Percentiles rank a stretch among this genome's conserved stretches.
phyloP scores from a whole-genome alignment of 352 stramenopile genomes.

The Globisporangium spinosum region DNA sequence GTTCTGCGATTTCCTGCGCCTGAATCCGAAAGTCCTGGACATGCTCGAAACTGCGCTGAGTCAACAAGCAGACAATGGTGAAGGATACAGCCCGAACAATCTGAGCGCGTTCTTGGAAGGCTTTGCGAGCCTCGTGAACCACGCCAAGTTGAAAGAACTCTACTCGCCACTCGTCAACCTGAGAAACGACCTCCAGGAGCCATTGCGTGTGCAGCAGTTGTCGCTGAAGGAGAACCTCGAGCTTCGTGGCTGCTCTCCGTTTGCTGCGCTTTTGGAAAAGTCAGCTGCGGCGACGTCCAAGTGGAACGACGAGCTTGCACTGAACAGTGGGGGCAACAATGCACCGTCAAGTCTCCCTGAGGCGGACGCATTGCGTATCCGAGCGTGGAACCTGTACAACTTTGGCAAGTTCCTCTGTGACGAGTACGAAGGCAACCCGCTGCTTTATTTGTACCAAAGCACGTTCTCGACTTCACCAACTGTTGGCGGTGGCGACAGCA shows the following conservation, averaged over 20 bases:
- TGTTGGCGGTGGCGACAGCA: neutral
- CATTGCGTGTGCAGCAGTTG: constrained; percentile 36
- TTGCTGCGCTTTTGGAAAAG: constrained; percentile 30
- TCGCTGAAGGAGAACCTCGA: constrained; percentile 74
- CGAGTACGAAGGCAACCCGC: constrained; percentile 54
- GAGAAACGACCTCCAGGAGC: constrained; percentile 22
- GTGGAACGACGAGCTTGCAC: constrained; percentile 26
- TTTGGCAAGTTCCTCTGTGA: constrained; percentile 59
- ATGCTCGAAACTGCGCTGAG: constrained; percentile 30
- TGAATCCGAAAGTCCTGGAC: constrained; percentile 46
- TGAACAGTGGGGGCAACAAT: constrained; percentile 11
- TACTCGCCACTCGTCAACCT: constrained; percentile 30
- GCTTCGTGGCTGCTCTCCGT: constrained; percentile 59
- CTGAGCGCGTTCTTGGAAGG: constrained; percentile 39
- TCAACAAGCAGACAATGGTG: constrained; percentile 8
- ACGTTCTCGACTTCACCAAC: constrained; percentile 31
- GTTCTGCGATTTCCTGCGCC: constrained; percentile 65
- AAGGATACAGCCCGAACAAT: constrained; percentile 8
- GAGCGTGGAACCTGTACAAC: constrained; percentile 57
- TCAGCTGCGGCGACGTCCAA: constrained; percentile 10
- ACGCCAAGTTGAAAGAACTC: constrained; percentile 37
- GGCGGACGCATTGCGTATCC: constrained; percentile 41
- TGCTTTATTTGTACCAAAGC: constrained; percentile 50
- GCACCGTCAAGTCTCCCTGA: constrained; percentile 31
- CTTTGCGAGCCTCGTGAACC: constrained; percentile 57